phyloP scores from a whole-genome alignment of 805 yeast species.

The Alloascoidea africana region DNA sequence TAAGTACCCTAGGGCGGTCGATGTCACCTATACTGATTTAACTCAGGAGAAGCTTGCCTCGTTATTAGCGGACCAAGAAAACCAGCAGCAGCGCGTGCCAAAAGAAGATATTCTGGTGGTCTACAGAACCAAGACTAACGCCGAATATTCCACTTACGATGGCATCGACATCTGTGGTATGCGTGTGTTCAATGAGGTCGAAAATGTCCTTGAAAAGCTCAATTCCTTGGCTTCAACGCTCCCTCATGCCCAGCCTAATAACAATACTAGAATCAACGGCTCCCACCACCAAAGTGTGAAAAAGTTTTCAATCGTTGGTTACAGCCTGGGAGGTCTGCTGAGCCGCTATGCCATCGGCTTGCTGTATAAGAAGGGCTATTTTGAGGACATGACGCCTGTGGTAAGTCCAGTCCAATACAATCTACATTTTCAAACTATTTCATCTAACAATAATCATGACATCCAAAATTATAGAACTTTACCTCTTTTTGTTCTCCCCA shows the following conservation, averaged over 20 bases:
- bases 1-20: constrained; percentile 13
- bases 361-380: constrained; percentile 34
- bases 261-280: constrained; percentile 12
- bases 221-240: constrained; percentile 1
- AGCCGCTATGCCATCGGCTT: constrained; percentile 72
- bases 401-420: constrained; percentile 9
- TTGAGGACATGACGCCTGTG: constrained; percentile 38
- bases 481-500: constrained; percentile 59
- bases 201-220: constrained; percentile 18
- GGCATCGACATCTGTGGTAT: constrained; percentile 79
- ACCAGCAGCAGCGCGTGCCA: constrained; percentile 11
- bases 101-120: constrained; percentile 18
- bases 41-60: constrained; percentile 10
- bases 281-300: constrained; percentile 35
- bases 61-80: constrained; percentile 11
- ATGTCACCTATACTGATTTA: constrained; percentile 5
- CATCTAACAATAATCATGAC: neutral
- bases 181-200: constrained; percentile 56
- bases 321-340: constrained; percentile 80
- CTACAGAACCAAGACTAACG: constrained; percentile 41
- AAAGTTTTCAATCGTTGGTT: constrained; percentile 71
- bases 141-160: constrained; percentile 69
- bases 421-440: neutral
- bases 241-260: constrained; percentile 2
- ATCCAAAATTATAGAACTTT: constrained; percentile 21